phyloP scores from a whole-genome alignment of 2,329 filamentous ascomycete genomes.

The Rhinocladiella similis region DNA sequence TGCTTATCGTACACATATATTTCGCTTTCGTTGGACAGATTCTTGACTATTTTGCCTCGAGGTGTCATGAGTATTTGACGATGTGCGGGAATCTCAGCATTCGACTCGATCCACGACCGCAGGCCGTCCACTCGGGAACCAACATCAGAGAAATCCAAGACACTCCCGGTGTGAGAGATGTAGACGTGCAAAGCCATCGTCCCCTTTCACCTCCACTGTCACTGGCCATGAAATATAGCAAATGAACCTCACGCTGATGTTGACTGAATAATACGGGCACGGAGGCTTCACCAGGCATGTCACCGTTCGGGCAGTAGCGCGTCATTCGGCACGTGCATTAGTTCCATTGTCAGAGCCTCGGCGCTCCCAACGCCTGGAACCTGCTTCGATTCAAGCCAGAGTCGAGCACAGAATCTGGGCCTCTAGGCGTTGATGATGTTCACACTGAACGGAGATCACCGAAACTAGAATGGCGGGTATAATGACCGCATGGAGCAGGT shows the following conservation, averaged over 20 bases:
- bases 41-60: constrained; percentile 79
- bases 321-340: not conserved
- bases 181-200: constrained; percentile 83
- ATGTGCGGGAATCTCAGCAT: constrained; percentile 70
- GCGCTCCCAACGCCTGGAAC: not conserved
- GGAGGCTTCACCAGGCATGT: not conserved
- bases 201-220: constrained; percentile 14
- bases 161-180: constrained; percentile 89
- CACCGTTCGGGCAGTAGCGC: not conserved
- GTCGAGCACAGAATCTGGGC: not conserved
- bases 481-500: no score
- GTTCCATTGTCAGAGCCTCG: not conserved
- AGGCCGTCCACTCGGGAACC: constrained; percentile 68
- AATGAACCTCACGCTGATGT: not conserved
- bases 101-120: constrained; percentile 74
- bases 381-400: no score
- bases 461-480: no score
- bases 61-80: constrained; percentile 86
- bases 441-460: no score
- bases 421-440: not conserved
- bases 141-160: constrained; percentile 49
- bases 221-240: not conserved
- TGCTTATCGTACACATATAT: constrained; percentile 90
- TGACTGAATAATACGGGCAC: not conserved
- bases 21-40: constrained; percentile 67